Percentiles rank a stretch among this genome's conserved stretches.
phyloP scores from a whole-genome alignment of 805 yeast genomes.

The Kazachstania kunashirensis region DNA sequence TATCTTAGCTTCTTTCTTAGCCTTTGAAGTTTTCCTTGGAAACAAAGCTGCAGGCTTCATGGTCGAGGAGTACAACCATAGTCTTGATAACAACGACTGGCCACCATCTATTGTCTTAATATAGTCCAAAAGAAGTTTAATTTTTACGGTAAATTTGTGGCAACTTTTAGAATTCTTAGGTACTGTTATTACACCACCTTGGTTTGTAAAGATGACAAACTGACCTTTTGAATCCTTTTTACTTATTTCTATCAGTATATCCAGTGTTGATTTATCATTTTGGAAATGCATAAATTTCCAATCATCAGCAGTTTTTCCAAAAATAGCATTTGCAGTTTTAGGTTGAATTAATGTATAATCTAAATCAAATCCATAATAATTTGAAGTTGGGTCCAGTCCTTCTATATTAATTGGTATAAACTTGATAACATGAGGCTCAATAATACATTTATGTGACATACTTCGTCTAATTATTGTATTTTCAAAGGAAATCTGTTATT shows the following conservation, averaged over 20 bases:
- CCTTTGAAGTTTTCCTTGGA: constrained; percentile 7
- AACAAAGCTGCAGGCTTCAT: constrained; percentile 36
- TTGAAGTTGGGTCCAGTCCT: background rate
- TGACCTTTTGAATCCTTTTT: constrained; percentile 23
- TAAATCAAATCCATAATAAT: constrained; percentile 68
- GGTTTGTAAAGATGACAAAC: constrained; percentile 76
- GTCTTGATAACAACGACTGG: constrained; percentile 16
- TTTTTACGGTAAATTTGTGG: constrained; percentile 33
- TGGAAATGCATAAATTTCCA: constrained; percentile 60
- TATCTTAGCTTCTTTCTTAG: background rate
- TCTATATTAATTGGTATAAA: constrained; percentile 27
- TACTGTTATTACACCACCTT: constrained; percentile 44
- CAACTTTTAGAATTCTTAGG: constrained; percentile 28
- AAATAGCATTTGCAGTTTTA: constrained; percentile 38
- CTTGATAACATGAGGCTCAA: constrained; percentile 38
- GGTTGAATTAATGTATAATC: constrained; percentile 72
- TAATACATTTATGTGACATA: constrained; percentile 27
- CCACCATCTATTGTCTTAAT: constrained; percentile 22
- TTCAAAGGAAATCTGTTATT: too few relatives aligned
- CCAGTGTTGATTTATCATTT: constrained; percentile 11
- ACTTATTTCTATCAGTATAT: constrained; percentile 12
- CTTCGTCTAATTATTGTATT: background rate
- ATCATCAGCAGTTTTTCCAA: constrained; percentile 51
- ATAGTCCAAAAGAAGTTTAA: constrained; percentile 32
- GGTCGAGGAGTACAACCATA: constrained; percentile 57